Conservation (phyloP, 2,329 filamentous ascomycete species). For the Mycosphaerella arachidis region DNA sequence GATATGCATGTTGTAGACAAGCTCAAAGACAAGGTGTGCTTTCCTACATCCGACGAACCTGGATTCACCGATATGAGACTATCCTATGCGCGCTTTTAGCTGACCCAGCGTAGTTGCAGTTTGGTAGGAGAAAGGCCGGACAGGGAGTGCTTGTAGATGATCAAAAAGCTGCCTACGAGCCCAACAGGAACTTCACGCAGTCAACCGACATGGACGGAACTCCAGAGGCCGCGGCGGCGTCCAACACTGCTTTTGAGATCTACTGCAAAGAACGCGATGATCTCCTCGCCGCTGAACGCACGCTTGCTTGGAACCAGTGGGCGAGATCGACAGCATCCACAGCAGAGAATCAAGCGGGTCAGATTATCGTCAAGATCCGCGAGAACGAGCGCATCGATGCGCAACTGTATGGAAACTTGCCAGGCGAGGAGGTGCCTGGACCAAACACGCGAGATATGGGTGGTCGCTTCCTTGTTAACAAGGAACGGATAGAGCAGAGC, state of each 20-base stretch:
- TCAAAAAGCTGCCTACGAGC: too few species aligned
- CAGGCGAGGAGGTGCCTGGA: slow-evolving; percentile 40
- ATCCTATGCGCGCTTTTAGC: neutral
- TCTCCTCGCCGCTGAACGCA: slow-evolving; percentile 32
- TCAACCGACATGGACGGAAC: neutral
- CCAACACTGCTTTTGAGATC: neutral
- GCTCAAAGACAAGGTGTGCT: slow-evolving; percentile 13
- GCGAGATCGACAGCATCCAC: slow-evolving; percentile 26
- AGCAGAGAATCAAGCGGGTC: slow-evolving; percentile 31
- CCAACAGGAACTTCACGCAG: neutral
- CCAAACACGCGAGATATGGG: slow-evolving; percentile 43
- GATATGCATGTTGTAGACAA: slow-evolving; percentile 11
- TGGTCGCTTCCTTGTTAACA: slow-evolving; percentile 45
- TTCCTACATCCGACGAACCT: neutral
- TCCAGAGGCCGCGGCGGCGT: neutral
- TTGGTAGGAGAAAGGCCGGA: neutral
- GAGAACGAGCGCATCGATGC: slow-evolving; percentile 40
- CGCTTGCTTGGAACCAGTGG: slow-evolving; percentile 35
- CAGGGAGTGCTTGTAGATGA: neutral
- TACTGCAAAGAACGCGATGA: slow-evolving; percentile 27
- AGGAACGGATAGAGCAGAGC: slow-evolving; percentile 47
- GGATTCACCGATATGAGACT: too few species aligned
- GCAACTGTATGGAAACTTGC: slow-evolving; percentile 39
- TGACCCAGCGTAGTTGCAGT: neutral
- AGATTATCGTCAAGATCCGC: slow-evolving; percentile 37